Conservation (phyloP, 1,139 yeast genomes). For the Suhomyces yuchorum region DNA sequence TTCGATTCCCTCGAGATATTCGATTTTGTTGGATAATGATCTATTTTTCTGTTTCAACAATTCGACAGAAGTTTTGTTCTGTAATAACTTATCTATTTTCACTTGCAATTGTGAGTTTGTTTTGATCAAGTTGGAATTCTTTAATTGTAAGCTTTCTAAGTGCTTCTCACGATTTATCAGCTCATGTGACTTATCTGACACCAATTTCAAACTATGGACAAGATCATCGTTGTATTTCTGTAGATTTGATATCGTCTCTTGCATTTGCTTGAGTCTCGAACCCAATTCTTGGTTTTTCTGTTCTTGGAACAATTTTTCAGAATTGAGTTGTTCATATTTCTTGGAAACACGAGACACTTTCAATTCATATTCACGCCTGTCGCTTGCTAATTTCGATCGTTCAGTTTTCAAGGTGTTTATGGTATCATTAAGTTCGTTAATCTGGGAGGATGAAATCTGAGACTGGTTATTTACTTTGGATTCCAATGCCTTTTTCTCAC, state of each 20-base stretch:
- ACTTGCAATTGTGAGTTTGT: constrained; percentile 38
- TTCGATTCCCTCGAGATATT: constrained; percentile 45
- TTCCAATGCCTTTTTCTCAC: constrained; percentile 59
- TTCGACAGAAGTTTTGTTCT: constrained; percentile 43
- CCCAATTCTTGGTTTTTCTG: constrained; percentile 28
- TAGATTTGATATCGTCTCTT: constrained; percentile 23
- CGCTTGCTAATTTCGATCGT: constrained; percentile 17
- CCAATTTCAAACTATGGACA: constrained; percentile 40
- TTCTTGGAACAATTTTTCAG: constrained; percentile 11
- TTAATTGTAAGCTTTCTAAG: constrained; percentile 30
- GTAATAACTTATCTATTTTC: constrained; percentile 31
- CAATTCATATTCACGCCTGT: constrained; percentile 26
- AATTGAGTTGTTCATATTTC: constrained; percentile 33
- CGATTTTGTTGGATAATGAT: constrained; percentile 38
- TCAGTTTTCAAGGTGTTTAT: constrained; percentile 23
- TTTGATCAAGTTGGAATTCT: constrained; percentile 33
- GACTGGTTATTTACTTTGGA: constrained; percentile 50
- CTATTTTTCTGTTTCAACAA: constrained; percentile 42
- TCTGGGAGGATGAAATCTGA: constrained; percentile 42
- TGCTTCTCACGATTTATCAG: constrained; percentile 15
- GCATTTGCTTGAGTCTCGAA: constrained; percentile 26
- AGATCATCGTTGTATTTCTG: constrained; percentile 48
- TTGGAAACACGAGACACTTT: constrained; percentile 26
- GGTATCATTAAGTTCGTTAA: constrained; percentile 40
- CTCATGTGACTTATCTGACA: constrained; percentile 12